Percentiles rank a stretch among this genome's conserved stretches.
phyloP scores from a whole-genome alignment of 768 basidiomycete species.

The Cystofilobasidium macerans region DNA sequence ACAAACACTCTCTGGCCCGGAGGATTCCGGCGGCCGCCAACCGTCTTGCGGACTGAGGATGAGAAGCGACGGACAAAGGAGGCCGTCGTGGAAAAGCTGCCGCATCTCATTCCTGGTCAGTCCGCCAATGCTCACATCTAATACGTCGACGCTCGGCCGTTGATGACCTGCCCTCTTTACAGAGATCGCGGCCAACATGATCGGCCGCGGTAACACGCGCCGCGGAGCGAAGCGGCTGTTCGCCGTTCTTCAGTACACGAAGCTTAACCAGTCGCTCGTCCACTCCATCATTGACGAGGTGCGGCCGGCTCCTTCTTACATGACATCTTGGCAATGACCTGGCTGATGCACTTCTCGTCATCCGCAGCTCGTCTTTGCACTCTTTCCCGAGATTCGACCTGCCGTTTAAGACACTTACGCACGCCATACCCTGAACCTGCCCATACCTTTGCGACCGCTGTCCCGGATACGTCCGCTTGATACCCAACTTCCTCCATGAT shows the following conservation, averaged over 20 bases:
- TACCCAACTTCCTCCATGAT: neutral
- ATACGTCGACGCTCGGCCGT: neutral
- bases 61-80: slow-evolving; percentile 71
- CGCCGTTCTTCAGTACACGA: slow-evolving; percentile 80
- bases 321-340: neutral
- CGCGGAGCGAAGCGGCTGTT: slow-evolving; percentile 86
- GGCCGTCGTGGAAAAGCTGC: slow-evolving; percentile 80
- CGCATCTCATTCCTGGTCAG: slow-evolving; percentile 78
- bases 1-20: slow-evolving; percentile 67
- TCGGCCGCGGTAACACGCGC: slow-evolving; percentile 89
- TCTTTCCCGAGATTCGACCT: neutral
- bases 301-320: neutral
- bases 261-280: slow-evolving; percentile 86
- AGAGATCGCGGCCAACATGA: slow-evolving; percentile 96
- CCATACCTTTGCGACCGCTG: neutral
- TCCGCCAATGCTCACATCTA: neutral
- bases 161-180: slow-evolving; percentile 8
- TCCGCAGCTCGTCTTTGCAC: neutral
- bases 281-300: slow-evolving; percentile 88
- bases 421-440: neutral
- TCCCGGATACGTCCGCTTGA: neutral
- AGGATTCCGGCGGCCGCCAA: slow-evolving; percentile 55
- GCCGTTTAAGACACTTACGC: neutral
- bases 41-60: slow-evolving; percentile 58
- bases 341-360: neutral